Evolutionary conservation across 2,329 filamentous ascomycete genomes (phyloP).

Genomic region (Emmonsiellopsis sp.): DNA sequence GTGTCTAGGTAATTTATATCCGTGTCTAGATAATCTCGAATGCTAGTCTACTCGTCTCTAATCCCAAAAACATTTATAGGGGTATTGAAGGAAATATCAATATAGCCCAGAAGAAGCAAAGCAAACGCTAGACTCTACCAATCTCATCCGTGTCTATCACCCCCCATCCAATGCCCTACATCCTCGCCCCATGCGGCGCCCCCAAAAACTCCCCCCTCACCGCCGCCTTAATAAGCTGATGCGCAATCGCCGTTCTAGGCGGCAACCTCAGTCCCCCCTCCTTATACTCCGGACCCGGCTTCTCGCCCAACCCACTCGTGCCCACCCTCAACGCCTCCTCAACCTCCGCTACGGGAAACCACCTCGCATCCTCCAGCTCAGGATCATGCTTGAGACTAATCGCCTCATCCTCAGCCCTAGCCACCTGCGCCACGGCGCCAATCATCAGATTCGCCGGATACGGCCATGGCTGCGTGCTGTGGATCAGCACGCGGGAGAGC

Average conservation of each 20-base stretch:
- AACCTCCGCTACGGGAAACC: conserved; percentile 77
- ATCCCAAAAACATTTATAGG: no score
- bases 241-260: conserved; percentile 80
- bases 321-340: conserved; percentile 61
- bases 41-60: no score
- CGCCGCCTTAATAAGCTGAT: conserved; percentile 75
- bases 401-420: conserved; percentile 65
- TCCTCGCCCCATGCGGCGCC: conserved; percentile 44
- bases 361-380: conserved; percentile 80
- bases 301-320: conserved; percentile 57
- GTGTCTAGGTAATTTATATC: no score
- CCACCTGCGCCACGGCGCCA: conserved; percentile 71
- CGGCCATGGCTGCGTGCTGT: conserved; percentile 80
- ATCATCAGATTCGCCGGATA: conserved; percentile 82
- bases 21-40: no score
- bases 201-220: conserved; percentile 59
- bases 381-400: conserved; percentile 81
- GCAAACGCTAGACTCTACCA: no score
- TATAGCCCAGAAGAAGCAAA: no score
- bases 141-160: neutral
- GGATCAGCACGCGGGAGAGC: conserved; percentile 68
- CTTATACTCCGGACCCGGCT: conserved; percentile 56
- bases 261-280: conserved; percentile 73
- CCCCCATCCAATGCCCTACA: conserved; percentile 15
- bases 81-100: no score